A percentile compares a stretch with the other conserved stretches of the same genome.
These are phyloP conservation scores for Oidiodendron maius DNA, from an alignment of 495 filamentous ascomycete genomes.

Conservation along the genomic window DNA sequence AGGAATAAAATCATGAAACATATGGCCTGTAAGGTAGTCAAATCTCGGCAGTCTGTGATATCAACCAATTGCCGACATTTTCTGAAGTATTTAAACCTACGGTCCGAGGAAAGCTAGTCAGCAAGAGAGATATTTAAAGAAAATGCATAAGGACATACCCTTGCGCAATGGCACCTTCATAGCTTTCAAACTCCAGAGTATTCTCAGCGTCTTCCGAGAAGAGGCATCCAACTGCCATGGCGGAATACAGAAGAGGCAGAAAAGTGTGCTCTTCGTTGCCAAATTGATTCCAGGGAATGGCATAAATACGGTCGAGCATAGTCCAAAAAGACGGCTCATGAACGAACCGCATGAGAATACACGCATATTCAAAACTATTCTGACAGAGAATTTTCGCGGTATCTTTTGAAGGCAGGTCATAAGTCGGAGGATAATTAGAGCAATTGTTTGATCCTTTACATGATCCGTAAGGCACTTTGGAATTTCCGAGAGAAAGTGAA, in stretches of 20 bases:
- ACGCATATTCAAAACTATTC: slow-evolving; percentile 76
- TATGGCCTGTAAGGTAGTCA: slow-evolving; percentile 80
- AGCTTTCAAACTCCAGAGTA: slow-evolving; percentile 40
- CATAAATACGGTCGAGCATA: slow-evolving; percentile 74
- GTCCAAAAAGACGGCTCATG: slow-evolving; percentile 81
- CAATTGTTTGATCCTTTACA: too few relatives aligned
- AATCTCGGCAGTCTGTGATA: slow-evolving; percentile 85
- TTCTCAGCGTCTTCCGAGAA: slow-evolving; percentile 49
- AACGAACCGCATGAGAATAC: slow-evolving; percentile 77
- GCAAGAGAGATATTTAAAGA: too few relatives aligned
- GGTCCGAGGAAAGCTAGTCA: too few relatives aligned
- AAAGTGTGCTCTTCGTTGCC: slow-evolving; percentile 76
- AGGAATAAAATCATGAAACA: slow-evolving; percentile 92
- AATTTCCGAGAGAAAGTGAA: too few relatives aligned
- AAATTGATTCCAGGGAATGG: slow-evolving; percentile 59
- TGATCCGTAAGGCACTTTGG: too few relatives aligned
- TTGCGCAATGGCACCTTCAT: slow-evolving; percentile 71
- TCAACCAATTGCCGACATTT: slow-evolving; percentile 70
- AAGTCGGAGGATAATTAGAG: slow-evolving; percentile 59
- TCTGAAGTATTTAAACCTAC: slow-evolving; percentile 84
- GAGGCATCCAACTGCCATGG: slow-evolving; percentile 80
- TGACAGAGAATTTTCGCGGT: slow-evolving; percentile 65
- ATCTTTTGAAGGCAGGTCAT: slow-evolving; percentile 65
- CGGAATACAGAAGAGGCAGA: slow-evolving; percentile 78
- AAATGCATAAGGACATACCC: too few relatives aligned